Evolutionary conservation across 768 basidiomycete genomes (phyloP).

Genomic region (Rickenella mellea): DNA sequence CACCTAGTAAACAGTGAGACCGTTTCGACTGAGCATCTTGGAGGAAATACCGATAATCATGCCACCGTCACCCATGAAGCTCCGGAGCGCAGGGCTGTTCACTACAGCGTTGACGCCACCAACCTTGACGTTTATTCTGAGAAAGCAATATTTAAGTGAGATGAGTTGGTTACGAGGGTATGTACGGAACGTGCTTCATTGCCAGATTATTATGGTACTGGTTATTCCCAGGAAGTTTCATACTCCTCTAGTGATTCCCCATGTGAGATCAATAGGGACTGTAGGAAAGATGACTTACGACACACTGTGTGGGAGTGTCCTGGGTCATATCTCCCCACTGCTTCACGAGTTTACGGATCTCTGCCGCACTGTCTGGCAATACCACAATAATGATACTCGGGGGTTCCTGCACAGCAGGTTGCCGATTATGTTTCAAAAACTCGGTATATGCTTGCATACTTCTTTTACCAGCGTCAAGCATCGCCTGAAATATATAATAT

Average conservation of each 20-base stretch:
- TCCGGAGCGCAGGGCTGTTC: constrained; percentile 1
- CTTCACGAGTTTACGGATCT: constrained; percentile 38
- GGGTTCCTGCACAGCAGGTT: not conserved
- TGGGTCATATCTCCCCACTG: constrained; percentile 42
- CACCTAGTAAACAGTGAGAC: too few relatives aligned
- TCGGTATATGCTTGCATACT: too few relatives aligned
- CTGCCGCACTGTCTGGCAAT: constrained; percentile 38
- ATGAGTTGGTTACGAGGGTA: constrained; percentile 9
- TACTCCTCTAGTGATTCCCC: not conserved
- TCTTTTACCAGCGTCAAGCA: too few relatives aligned
- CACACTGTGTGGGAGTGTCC: constrained; percentile 38
- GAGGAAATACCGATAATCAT: constrained; percentile 21
- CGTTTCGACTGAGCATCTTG: too few relatives aligned
- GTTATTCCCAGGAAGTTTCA: constrained; percentile 26
- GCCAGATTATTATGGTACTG: constrained; percentile 52
- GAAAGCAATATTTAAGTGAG: not conserved
- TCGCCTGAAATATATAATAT: too few relatives aligned
- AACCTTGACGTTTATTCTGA: constrained; percentile 29
- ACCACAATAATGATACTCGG: constrained; percentile 35
- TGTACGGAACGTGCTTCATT: constrained; percentile 30
- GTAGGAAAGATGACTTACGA: constrained; percentile 16
- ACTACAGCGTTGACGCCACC: constrained; percentile 26
- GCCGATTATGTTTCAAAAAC: too few relatives aligned
- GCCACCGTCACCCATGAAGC: constrained; percentile 5
- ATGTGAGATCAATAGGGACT: not conserved